Base-by-base conservation (phyloP, 73 alveolate species). In the Symbiodinium pilosum region DNA sequence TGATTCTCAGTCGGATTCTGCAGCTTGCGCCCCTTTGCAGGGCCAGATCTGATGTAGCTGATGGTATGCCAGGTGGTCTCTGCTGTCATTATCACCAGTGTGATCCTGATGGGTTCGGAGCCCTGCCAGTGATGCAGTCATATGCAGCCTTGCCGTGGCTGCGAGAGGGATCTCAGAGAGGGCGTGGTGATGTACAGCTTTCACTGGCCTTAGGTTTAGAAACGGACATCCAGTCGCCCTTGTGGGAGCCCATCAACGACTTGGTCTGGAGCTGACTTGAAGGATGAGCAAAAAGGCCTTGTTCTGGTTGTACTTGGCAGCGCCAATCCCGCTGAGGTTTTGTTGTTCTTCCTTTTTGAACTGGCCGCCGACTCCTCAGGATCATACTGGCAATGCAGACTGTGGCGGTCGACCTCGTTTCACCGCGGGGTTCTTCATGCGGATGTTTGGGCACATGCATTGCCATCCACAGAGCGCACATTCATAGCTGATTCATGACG, bases 211-310 rank as follows among this genome's bases (percentile, higher is more conserved):
- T n/a, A 84, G 93, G 97, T n/a, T 34, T 91, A 26, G 97, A 91
- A 56, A 91, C 97, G 4, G 97, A 91, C 88, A 91, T 91, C 97
- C 36, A 91, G 44, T 91, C 97, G 14, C 97, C 87, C 43, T 44
- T 91, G 11, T 91, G 97, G 97, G 89, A 91, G n/a, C 97, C 97
- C 30, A 84, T 69, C 34, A 91, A 91, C n/a, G 97, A 91, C 81
- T 43, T 91, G 97, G 97, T 59, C 16, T 20, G 59, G 34, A 40
- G 14, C 88, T 40, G 32, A 54, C 20, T 54, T 16, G 32, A 54
- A 30, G 73, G 73, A 26, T 6, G 20, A 26, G 20, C 73, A 5
- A 54, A n/a, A n/a, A n/a, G n/a, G n/a, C n/a, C n/a, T n/a, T n/a
- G n/a, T n/a, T n/a, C n/a, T n/a, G n/a, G n/a, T n/a, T n/a, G 59